phyloP scores from a whole-genome alignment of 208 protist species.

The Novymonas esmeraldas region DNA sequence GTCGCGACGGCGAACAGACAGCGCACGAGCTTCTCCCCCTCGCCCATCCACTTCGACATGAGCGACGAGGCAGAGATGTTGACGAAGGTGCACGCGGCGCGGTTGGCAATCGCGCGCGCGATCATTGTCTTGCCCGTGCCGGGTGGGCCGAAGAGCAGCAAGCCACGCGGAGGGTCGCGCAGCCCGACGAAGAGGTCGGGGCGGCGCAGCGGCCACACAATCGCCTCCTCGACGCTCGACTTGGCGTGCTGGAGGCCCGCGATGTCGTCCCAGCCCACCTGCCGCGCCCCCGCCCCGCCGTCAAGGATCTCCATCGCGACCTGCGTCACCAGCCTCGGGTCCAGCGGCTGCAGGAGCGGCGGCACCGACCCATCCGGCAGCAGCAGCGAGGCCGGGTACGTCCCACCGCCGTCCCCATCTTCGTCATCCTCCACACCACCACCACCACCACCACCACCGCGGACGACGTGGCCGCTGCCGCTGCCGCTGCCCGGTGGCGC shows the following conservation, averaged over 20 bases:
- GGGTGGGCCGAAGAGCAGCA: slow-evolving; percentile 91
- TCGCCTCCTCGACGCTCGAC: slow-evolving; percentile 75
- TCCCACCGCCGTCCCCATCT: slow-evolving; percentile 32
- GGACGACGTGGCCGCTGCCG: too few relatives aligned
- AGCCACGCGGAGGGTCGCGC: slow-evolving; percentile 82
- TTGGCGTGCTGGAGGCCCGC: slow-evolving; percentile 83
- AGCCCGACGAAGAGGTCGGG: slow-evolving; percentile 83
- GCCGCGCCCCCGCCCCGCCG: slow-evolving; percentile 40
- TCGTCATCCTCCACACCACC: too few relatives aligned
- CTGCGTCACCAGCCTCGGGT: slow-evolving; percentile 73
- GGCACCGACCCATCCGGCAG: slow-evolving; percentile 76
- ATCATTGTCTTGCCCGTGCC: slow-evolving; percentile 94
- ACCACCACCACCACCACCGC: too few relatives aligned
- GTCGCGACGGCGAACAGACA: slow-evolving; percentile 90
- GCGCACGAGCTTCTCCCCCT: slow-evolving; percentile 91
- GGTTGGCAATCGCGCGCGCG: slow-evolving; percentile 88
- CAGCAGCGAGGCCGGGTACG: slow-evolving; percentile 62
- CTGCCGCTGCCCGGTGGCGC: background rate
- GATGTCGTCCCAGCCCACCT: slow-evolving; percentile 81
- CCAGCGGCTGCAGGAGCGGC: slow-evolving; percentile 56
- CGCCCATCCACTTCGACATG: slow-evolving; percentile 93
- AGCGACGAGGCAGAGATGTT: slow-evolving; percentile 88
- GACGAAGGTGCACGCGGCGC: slow-evolving; percentile 85
- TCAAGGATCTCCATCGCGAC: slow-evolving; percentile 81
- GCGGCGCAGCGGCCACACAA: slow-evolving; percentile 78